A percentile compares a stretch with the other conserved stretches of the same genome.
Evolutionary conservation across 352 stramenopile species (phyloP).

Genomic region (Phytophthora boehmeriae): DNA sequence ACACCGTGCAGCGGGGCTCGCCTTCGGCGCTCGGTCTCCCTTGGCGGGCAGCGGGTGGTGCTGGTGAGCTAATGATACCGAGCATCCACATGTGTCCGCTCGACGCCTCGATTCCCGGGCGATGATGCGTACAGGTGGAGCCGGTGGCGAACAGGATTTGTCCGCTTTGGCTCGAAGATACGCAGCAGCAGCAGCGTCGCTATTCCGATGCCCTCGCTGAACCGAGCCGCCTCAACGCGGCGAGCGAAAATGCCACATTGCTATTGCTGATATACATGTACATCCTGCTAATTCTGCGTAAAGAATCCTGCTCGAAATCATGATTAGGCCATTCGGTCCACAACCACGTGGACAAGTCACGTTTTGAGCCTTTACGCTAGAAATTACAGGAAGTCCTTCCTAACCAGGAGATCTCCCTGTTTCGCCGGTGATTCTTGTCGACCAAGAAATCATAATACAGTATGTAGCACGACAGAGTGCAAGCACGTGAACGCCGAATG

Average conservation of each 20-base stretch:
- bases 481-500: no score
- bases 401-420: no score
- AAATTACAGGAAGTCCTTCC: neutral
- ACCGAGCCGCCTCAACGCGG: conserved; percentile 14
- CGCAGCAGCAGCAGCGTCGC: no score
- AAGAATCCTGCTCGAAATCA: no score
- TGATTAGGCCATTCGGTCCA: neutral
- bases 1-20: conserved; percentile 1
- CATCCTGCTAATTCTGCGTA: no score
- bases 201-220: no score
- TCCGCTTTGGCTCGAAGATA: neutral
- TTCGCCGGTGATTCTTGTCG: no score
- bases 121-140: neutral
- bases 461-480: no score
- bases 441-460: no score
- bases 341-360: no score
- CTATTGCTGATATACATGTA: no score
- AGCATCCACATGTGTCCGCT: conserved; percentile 5
- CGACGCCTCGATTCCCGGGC: neutral
- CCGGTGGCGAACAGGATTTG: neutral
- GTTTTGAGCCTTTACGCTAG: no score
- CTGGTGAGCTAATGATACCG: conserved; percentile 9
- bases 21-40: conserved; percentile 1
- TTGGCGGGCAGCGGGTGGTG: conserved; percentile 9
- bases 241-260: conserved; percentile 13